Percentiles rank a stretch among this genome's conserved stretches.
Conservation (phyloP, 371 early-diverging fungal species). For the Thermomucor indicae-seudaticae region DNA sequence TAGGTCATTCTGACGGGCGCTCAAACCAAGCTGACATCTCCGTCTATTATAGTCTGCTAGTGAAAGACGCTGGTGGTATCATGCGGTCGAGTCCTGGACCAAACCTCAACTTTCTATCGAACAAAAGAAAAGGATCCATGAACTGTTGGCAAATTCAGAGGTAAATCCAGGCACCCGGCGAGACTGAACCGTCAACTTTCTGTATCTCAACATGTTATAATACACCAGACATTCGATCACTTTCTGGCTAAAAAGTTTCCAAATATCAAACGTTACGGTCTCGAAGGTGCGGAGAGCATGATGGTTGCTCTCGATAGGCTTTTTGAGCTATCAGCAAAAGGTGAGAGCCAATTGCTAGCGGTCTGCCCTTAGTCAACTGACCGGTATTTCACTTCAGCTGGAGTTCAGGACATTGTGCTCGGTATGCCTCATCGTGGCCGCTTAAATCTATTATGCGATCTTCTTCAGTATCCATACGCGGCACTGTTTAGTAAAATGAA, state of each 20-base stretch:
- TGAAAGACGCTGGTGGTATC: slow-evolving; percentile 88
- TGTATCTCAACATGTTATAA: neutral
- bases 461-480: slow-evolving; percentile 74
- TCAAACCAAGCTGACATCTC: too few species aligned
- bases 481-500: slow-evolving; percentile 90
- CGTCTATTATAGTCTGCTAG: slow-evolving; percentile 56
- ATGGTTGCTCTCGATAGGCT: slow-evolving; percentile 87
- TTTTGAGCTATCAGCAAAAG: slow-evolving; percentile 65
- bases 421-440: slow-evolving; percentile 98
- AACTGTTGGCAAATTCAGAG: slow-evolving; percentile 75
- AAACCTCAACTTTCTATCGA: slow-evolving; percentile 47
- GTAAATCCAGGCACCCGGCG: too few species aligned
- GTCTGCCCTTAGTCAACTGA: neutral
- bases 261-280: slow-evolving; percentile 92
- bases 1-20: too few species aligned
- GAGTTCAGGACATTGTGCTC: slow-evolving; percentile 74
- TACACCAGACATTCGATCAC: slow-evolving; percentile 78
- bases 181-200: too few species aligned
- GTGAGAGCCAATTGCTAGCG: neutral
- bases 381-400: slow-evolving; percentile 29
- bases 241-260: slow-evolving; percentile 95
- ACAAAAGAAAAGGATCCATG: slow-evolving; percentile 72
- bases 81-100: slow-evolving; percentile 78
- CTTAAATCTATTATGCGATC: slow-evolving; percentile 85
- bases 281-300: slow-evolving; percentile 97